Base-by-base conservation (phyloP, 768 basidiomycete species). In the Amanita fuliginea region DNA sequence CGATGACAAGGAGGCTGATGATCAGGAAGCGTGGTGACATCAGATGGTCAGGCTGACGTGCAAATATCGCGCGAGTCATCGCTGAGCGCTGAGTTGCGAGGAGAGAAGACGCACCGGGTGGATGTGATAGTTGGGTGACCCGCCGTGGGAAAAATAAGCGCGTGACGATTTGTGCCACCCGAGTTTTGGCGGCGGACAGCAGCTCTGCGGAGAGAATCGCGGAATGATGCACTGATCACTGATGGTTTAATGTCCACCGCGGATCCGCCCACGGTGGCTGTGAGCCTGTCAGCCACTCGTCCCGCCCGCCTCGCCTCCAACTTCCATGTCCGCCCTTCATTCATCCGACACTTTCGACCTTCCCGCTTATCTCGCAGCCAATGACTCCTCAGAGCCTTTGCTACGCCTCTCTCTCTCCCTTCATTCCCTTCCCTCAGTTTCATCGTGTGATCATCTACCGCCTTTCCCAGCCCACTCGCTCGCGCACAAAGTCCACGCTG, bases 21-120 rank as follows among this genome's bases (percentile, higher is more conserved):
- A 53, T 77, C 75, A 78, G 77, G 53, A 43, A 67, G 65, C 60
- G 71, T 57, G 56, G 57, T 67, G 46, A 58, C 73, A 64, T 74
- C 76, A 54, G 54, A 46, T 47, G 59, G 60, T 77, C 73, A 46
- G 76, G 77, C 77, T 79, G 77, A 78, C 77, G 75, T 79, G 77
- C 77, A 78, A 78, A 78, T 68, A 62, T 67, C 62, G 58, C 58
- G 64, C 48, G 61, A 59, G 52, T 78, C 76, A 68, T 78, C 75
- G 58, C 63, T 45, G 40, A 46, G 41, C 33, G 58, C 63, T 45
- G 40, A 46, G 41, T 30, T 4, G 34, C 16, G 44, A 3, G 6
- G 14, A 16, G 19, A 39, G 39, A 34, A 22, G 7, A 33, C 40
- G 33, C 18, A 42, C 42, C 44, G 21, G 24, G 26, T 32, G 32